Evolutionary conservation across 176 grass and related monocot species (phyloP).

Genomic region (Pontederia paniculata): DNA sequence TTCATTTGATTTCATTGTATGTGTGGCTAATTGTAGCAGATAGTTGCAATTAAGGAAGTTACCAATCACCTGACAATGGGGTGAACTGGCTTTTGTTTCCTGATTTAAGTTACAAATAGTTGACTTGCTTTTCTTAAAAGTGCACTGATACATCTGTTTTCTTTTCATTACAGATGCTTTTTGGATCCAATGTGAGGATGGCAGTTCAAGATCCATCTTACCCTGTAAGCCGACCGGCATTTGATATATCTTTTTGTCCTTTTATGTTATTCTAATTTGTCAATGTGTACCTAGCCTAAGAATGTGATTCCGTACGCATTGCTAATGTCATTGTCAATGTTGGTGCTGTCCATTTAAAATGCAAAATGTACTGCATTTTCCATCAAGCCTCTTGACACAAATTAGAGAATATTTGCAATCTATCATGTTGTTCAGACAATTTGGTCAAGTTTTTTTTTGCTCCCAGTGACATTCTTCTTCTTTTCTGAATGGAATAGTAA

Average conservation of each 20-base stretch:
- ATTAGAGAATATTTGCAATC: too few species aligned
- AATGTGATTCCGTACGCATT: not conserved
- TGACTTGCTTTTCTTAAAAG: not conserved
- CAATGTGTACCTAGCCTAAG: not conserved
- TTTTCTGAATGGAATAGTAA: not conserved
- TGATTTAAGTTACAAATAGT: too few species aligned
- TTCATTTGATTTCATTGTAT: too few species aligned
- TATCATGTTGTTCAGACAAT: too few species aligned
- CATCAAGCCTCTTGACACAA: too few species aligned
- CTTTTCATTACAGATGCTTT: constrained; percentile 51
- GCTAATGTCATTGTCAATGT: too few species aligned
- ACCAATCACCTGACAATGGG: too few species aligned
- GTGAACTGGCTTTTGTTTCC: too few species aligned
- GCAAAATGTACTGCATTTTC: too few species aligned
- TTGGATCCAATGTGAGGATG: constrained; percentile 75
- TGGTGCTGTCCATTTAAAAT: too few species aligned
- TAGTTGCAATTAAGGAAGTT: too few species aligned
- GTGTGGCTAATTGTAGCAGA: too few species aligned
- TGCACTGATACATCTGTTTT: not conserved
- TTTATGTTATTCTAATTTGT: not conserved
- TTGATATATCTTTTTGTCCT: not conserved
- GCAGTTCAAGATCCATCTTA: constrained; percentile 97
- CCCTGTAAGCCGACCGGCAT: constrained; percentile 38
- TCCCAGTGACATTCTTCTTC: not conserved
- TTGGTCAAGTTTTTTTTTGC: not conserved